A percentile compares a stretch with the other conserved stretches of the same genome.
Evolutionary conservation across 352 stramenopile species (phyloP).

Genomic region (Globisporangium heterothallicum): DNA sequence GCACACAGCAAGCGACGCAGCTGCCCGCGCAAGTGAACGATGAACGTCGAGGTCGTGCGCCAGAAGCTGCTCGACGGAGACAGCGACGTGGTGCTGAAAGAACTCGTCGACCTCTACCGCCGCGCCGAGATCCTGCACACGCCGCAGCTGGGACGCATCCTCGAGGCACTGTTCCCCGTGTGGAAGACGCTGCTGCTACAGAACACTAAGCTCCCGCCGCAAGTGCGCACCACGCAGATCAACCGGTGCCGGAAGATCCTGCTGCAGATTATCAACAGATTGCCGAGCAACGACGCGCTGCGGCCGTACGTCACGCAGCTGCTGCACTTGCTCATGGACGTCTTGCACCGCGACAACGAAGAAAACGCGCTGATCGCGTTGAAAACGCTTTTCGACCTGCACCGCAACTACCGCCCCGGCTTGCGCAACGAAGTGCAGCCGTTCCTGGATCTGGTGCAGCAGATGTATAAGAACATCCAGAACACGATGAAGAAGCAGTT

Average conservation of each 20-base stretch:
- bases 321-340: slow-evolving; percentile 90
- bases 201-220: slow-evolving; percentile 63
- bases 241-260: slow-evolving; percentile 91
- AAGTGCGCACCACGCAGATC: slow-evolving; percentile 63
- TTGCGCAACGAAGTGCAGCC: slow-evolving; percentile 89
- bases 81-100: slow-evolving; percentile 65
- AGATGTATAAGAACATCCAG: slow-evolving; percentile 89
- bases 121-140: slow-evolving; percentile 87
- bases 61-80: slow-evolving; percentile 83
- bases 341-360: slow-evolving; percentile 95
- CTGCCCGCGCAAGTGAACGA: slow-evolving; percentile 18
- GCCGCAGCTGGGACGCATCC: slow-evolving; percentile 85
- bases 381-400: slow-evolving; percentile 96
- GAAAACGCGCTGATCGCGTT: slow-evolving; percentile 94
- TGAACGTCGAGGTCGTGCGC: slow-evolving; percentile 86
- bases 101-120: slow-evolving; percentile 84
- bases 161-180: slow-evolving; percentile 89
- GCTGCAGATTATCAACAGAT: slow-evolving; percentile 92
- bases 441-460: slow-evolving; percentile 84
- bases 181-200: slow-evolving; percentile 89
- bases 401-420: slow-evolving; percentile 92
- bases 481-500: slow-evolving; percentile 85
- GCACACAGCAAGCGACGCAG: too few relatives aligned
- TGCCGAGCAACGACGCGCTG: slow-evolving; percentile 93
- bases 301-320: slow-evolving; percentile 92